Conservation (phyloP, 164 flowering plant species). For the Echeveria elegans region DNA sequence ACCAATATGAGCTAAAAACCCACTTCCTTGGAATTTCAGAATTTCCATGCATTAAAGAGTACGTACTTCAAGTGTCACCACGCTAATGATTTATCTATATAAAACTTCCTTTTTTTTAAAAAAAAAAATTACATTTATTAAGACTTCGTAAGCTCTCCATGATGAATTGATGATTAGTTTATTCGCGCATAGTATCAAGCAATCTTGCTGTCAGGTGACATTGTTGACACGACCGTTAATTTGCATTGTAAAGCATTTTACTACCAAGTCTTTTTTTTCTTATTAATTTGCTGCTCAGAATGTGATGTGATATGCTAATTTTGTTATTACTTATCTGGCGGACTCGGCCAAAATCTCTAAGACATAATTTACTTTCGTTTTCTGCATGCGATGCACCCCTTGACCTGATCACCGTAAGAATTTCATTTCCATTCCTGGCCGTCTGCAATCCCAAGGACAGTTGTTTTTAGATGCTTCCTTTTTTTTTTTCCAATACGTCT, state of each 20-base stretch:
- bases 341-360: background rate
- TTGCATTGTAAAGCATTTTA: background rate
- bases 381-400: background rate
- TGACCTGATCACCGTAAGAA: background rate
- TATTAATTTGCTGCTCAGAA: background rate
- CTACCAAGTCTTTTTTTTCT: background rate
- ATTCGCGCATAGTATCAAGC: background rate
- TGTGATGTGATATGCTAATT: background rate
- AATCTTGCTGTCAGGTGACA: background rate
- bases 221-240: no score
- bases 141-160: background rate
- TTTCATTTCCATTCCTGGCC: background rate
- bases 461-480: background rate
- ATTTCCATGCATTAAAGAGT: background rate
- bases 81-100: background rate
- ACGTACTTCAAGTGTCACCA: background rate
- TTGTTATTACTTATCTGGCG: background rate
- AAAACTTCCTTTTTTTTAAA: no score
- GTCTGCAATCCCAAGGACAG: constrained; percentile 1
- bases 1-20: background rate
- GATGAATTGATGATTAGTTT: background rate
- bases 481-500: background rate
- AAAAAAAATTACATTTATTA: no score
- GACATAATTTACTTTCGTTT: background rate
- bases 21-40: background rate